Conservation (phyloP, 1,284 basidiomycete species). For the Boletus semigastroideus region DNA sequence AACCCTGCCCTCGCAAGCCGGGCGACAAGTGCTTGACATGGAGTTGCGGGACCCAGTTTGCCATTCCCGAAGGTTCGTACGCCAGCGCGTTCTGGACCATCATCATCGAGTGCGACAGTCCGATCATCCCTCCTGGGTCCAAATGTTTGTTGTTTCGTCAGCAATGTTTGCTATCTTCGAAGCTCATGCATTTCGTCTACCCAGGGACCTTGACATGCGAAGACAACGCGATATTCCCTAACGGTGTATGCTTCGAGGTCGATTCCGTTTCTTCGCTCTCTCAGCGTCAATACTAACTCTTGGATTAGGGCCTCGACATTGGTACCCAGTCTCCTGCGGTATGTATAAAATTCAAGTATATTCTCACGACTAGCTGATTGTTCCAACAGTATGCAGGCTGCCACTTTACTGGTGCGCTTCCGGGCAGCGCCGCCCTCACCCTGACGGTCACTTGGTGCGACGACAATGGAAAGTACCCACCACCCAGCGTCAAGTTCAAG, state of each 20-base stretch:
- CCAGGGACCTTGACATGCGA: constrained; percentile 1
- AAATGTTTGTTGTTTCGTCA: neutral
- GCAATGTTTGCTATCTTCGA: neutral
- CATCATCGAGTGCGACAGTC: constrained; percentile 8
- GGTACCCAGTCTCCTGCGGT: constrained; percentile 5
- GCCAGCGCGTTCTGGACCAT: constrained; percentile 5
- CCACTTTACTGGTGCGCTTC: constrained; percentile 13
- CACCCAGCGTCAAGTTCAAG: constrained; percentile 7
- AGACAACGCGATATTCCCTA: constrained; percentile 2
- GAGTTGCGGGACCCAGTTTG: constrained; percentile 4
- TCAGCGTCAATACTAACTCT: neutral
- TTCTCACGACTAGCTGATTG: neutral
- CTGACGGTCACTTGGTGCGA: constrained; percentile 11
- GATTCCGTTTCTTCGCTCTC: neutral
- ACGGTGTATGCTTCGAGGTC: constrained; percentile 5
- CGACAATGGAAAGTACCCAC: neutral
- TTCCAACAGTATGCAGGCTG: constrained; percentile 2
- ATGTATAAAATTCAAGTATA: neutral
- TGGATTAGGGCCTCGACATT: neutral
- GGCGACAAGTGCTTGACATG: neutral
- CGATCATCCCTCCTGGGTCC: neutral
- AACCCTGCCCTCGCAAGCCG: neutral
- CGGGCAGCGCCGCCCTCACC: neutral
- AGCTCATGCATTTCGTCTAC: neutral
- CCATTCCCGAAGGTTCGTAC: constrained; percentile 1